Conservation (phyloP, 352 stramenopile species). For the Bremia lactucae region DNA sequence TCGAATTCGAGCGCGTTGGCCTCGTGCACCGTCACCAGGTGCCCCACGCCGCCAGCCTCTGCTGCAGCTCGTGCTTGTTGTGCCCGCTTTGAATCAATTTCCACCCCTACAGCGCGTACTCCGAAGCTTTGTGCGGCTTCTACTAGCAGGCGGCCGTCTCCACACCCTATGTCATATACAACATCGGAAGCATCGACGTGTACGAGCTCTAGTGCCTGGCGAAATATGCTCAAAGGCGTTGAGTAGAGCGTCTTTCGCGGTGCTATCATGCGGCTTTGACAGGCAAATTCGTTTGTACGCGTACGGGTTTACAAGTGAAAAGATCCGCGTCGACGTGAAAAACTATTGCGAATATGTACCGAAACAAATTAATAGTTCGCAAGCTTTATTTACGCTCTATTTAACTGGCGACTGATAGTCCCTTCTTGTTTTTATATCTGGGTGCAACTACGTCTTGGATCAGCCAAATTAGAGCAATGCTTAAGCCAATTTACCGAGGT, state of each 20-base stretch:
- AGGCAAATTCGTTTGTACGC: no score
- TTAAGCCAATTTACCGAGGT: no score
- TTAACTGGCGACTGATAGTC: no score
- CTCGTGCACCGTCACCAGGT: conserved; percentile 52
- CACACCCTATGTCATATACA: conserved; percentile 73
- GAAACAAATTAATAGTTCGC: no score
- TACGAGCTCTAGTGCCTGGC: conserved; percentile 42
- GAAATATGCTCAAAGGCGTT: conserved; percentile 55
- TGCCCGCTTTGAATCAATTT: conserved; percentile 46
- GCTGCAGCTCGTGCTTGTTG: conserved; percentile 19
- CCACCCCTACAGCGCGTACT: conserved; percentile 51
- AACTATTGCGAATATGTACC: no score
- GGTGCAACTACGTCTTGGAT: no score
- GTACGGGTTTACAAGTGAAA: no score
- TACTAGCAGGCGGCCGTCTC: conserved; percentile 60
- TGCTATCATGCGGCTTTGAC: no score
- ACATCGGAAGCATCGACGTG: conserved; percentile 29
- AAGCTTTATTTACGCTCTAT: no score
- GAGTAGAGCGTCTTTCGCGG: conserved; percentile 74
- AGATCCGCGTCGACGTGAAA: no score
- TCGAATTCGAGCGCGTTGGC: conserved; percentile 69
- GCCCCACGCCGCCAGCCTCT: conserved; percentile 17
- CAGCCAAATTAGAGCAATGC: no score
- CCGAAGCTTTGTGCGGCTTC: conserved; percentile 36
- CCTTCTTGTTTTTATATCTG: no score